Conservation (phyloP, 495 filamentous ascomycete genomes). For the Schizothecium vesticola region DNA sequence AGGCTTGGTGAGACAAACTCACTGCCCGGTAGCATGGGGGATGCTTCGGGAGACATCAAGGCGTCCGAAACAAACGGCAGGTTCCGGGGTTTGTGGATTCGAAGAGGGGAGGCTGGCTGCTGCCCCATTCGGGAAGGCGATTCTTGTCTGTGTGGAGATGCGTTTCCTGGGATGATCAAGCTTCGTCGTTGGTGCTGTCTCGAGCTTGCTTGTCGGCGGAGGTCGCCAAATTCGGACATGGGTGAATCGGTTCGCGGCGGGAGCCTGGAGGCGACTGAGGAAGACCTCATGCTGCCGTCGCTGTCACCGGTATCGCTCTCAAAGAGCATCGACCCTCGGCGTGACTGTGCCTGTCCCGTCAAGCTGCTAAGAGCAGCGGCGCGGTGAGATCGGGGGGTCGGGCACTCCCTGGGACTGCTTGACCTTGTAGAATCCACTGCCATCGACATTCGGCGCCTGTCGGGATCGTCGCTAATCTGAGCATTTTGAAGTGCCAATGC, state of each 20-base stretch:
- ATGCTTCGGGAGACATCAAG: conserved; percentile 79
- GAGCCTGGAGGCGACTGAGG: conserved; percentile 62
- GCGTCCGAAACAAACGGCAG: conserved; percentile 67
- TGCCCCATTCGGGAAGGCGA: conserved; percentile 70
- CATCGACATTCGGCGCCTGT: conserved; percentile 37
- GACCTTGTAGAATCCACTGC: conserved; percentile 60
- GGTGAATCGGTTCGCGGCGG: conserved; percentile 78
- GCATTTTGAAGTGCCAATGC: conserved; percentile 50
- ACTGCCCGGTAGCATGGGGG: conserved; percentile 73
- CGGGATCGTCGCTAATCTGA: conserved; percentile 34
- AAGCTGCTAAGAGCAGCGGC: conserved; percentile 52
- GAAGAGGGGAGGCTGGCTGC: conserved; percentile 79
- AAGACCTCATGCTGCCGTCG: conserved; percentile 81
- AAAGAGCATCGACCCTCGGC: conserved; percentile 65
- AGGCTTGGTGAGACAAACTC: conserved; percentile 70
- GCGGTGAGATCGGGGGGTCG: conserved; percentile 82
- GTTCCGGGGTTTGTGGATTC: conserved; percentile 74
- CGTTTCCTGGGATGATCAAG: conserved; percentile 66
- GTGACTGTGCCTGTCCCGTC: conserved; percentile 56
- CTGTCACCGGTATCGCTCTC: conserved; percentile 77
- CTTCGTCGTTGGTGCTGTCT: conserved; percentile 78
- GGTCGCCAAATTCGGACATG: conserved; percentile 69
- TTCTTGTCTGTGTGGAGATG: conserved; percentile 74
- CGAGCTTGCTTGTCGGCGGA: conserved; percentile 63
- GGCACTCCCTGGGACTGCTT: conserved; percentile 84